Evolutionary conservation across 441 rosid species (phyloP), one percentile per base, ranked within the genome.

Genomic region (Eruca vesicaria): DNA sequence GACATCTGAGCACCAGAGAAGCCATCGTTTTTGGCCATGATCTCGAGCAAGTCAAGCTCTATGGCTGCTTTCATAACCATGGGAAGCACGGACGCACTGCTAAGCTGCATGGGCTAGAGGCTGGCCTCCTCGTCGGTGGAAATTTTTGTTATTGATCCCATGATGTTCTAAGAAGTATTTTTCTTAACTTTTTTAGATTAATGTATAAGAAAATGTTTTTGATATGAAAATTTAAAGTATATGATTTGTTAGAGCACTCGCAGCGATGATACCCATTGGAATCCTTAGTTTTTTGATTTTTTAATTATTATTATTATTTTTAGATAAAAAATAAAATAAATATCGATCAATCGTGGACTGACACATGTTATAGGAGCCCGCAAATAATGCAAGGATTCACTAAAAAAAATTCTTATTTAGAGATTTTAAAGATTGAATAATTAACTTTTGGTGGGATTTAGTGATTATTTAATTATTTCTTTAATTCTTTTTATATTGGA

Each of bases 11-110:
- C 73, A 0, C 68, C 78, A 0, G 16, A 7, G 4, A 63, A 14
- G 26, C 21, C 28, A 5, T 68, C 84, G 9, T 78, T 78, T 58
- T 76, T 68, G 26, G 79, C 82, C 19, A 84, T 71, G 66, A 80
- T 82, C 55, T 84, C 78, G 18, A 82, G 76, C 11, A 73, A 5
- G 18, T 65, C 75, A 0, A 79, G 86, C 74, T 82, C 78, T 7
- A 79, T 58, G 4, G 78, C 77, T 14, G 80, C 53, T 48, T 69
- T 75, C 19, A 79, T 14, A 48, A 79, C 76, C 84, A 79, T 75
- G 3, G 82, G 84, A 18, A 84, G 72, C 53, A 45, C 81, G 0
- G 66, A 23, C 18, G 57, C 0, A 61, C 75, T 56, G 9, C 60
- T 32, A 0, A 85, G 73, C 38, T 78, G 79, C 69, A 69, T 32